phyloP scores from a whole-genome alignment of 2,329 filamentous ascomycete species.

The Elsinoe fawcettii region DNA sequence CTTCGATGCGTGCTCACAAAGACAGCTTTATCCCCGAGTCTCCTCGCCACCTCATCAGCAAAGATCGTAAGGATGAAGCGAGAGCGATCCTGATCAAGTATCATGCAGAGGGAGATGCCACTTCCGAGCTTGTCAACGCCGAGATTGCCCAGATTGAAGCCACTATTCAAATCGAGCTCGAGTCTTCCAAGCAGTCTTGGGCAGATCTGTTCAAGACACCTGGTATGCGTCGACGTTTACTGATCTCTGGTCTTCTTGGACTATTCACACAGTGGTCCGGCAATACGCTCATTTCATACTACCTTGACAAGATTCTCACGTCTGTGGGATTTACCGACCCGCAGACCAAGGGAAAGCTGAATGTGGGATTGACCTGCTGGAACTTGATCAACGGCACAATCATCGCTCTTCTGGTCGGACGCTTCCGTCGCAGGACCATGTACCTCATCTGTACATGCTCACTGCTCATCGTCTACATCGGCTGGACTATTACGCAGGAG shows the following conservation, averaged over 20 bases:
- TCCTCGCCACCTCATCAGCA: conserved; percentile 57
- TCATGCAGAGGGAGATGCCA: conserved; percentile 53
- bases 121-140: conserved; percentile 54
- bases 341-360: conserved; percentile 30
- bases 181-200: conserved; percentile 33
- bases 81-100: conserved; percentile 53
- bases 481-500: conserved; percentile 47
- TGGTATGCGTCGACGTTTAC: conserved; percentile 45
- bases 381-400: conserved; percentile 32
- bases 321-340: conserved; percentile 26
- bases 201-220: conserved; percentile 53
- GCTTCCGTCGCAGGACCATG: conserved; percentile 38
- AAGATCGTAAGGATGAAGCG: conserved; percentile 56
- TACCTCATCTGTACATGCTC: conserved; percentile 43
- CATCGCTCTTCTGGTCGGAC: conserved; percentile 33
- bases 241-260: conserved; percentile 44
- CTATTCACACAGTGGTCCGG: conserved; percentile 51
- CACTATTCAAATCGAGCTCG: conserved; percentile 51
- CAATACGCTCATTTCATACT: conserved; percentile 40
- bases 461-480: conserved; percentile 48
- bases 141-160: conserved; percentile 61
- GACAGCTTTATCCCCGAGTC: conserved; percentile 50
- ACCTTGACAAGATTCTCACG: conserved; percentile 25
- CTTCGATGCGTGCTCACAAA: conserved; percentile 32
- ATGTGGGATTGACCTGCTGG: conserved; percentile 33